These are phyloP conservation scores for Lenwebbia sp. DNA, from an alignment of 345 rosid genomes.

Conservation along the genomic window DNA sequence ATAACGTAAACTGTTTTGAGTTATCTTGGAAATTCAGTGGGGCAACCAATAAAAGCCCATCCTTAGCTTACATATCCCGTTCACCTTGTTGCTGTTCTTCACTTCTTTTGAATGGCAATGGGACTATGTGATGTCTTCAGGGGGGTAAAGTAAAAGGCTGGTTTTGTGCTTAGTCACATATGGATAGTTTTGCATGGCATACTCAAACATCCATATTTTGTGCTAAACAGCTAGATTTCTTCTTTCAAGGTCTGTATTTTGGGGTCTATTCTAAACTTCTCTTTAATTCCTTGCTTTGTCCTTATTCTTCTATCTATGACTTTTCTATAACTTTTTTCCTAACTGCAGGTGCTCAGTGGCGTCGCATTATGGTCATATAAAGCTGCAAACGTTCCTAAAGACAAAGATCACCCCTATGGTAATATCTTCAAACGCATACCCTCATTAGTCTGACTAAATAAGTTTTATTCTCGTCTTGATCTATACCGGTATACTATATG, in stretches of 20 bases:
- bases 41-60: background rate
- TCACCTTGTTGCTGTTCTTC: background rate
- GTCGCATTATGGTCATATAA: slow-evolving; percentile 72
- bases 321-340: background rate
- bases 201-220: background rate
- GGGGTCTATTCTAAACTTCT: background rate
- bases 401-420: slow-evolving; percentile 95
- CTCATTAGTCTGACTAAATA: background rate
- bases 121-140: background rate
- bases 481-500: background rate
- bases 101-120: background rate
- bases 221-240: background rate
- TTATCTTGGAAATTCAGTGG: background rate
- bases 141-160: background rate
- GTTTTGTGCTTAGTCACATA: background rate
- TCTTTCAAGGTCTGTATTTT: background rate
- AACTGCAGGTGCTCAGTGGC: slow-evolving; percentile 73
- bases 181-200: background rate
- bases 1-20: background rate
- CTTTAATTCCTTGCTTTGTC: background rate
- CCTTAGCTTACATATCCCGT: background rate
- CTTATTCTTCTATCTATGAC: background rate
- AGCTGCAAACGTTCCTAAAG: slow-evolving; percentile 86
- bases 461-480: slow-evolving; percentile 4
- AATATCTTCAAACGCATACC: slow-evolving; percentile 5